Percentiles rank a stretch among this genome's conserved stretches.
These are phyloP conservation scores for Xylaria digitata DNA, from an alignment of 2,329 filamentous ascomycete species.

Conservation along the genomic window DNA sequence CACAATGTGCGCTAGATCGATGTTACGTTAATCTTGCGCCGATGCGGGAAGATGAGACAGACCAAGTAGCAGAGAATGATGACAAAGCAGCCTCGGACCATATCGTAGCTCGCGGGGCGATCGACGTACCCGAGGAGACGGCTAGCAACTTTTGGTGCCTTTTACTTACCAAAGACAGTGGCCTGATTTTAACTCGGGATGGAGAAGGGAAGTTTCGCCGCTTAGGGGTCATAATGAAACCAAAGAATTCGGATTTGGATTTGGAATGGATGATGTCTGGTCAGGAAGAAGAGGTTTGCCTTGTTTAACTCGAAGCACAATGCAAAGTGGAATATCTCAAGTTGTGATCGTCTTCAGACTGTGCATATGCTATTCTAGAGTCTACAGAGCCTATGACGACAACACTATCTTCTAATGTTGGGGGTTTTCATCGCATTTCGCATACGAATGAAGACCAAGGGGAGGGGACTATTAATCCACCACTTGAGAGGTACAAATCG, in stretches of 20 bases:
- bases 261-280: conserved; percentile 22
- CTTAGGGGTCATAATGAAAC: conserved; percentile 29
- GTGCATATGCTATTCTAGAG: not conserved
- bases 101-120: conserved; percentile 31
- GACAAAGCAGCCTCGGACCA: not conserved
- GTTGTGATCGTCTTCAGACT: not conserved
- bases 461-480: not conserved
- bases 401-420: not conserved
- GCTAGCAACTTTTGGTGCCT: conserved; percentile 38
- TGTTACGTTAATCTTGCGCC: not conserved
- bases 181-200: conserved; percentile 36
- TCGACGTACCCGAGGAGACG: conserved; percentile 36
- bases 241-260: conserved; percentile 14
- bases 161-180: conserved; percentile 32
- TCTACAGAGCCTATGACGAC: not conserved
- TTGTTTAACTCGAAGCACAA: conserved; percentile 10
- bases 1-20: conserved; percentile 18
- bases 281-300: conserved; percentile 46
- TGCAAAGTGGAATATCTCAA: not conserved
- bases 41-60: conserved; percentile 2
- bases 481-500: not conserved
- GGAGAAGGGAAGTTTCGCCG: conserved; percentile 37
- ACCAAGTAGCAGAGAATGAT: not conserved
- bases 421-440: not conserved
- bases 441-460: not conserved